phyloP scores from a whole-genome alignment of 192 early-diverging fungal genomes.

The Podila verticillata region DNA sequence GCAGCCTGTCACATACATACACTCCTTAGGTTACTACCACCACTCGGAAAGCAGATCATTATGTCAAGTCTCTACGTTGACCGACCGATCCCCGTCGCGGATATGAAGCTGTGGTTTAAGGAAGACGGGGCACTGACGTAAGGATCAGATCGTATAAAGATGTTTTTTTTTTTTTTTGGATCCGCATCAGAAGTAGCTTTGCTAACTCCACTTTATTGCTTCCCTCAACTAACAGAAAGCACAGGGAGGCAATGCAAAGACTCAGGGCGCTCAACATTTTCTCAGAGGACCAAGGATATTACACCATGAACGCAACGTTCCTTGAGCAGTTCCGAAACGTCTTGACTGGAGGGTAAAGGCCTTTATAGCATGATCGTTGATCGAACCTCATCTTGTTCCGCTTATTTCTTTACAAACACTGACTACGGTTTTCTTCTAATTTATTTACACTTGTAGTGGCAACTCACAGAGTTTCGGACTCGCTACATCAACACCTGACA shows the following conservation, averaged over 20 bases:
- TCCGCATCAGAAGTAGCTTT: no score
- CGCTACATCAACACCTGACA: slow-evolving; percentile 66
- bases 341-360: slow-evolving; percentile 76
- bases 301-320: slow-evolving; percentile 74
- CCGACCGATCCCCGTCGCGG: slow-evolving; percentile 63
- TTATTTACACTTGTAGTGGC: slow-evolving; percentile 61
- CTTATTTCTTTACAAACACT: background rate
- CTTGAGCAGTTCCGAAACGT: slow-evolving; percentile 74
- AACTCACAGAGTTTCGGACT: slow-evolving; percentile 90
- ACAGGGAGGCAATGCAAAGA: slow-evolving; percentile 73
- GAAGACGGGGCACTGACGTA: slow-evolving; percentile 36
- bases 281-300: slow-evolving; percentile 55
- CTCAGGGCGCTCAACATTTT: slow-evolving; percentile 79
- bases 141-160: slow-evolving; percentile 5
- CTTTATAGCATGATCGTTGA: background rate
- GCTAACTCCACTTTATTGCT: slow-evolving; percentile 4
- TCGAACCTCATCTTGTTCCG: background rate
- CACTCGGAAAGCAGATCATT: slow-evolving; percentile 87
- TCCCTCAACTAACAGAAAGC: slow-evolving; percentile 52
- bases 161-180: background rate
- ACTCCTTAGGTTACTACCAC: slow-evolving; percentile 72
- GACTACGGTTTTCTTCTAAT: background rate
- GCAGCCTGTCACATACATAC: no score
- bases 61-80: slow-evolving; percentile 88
- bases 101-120: slow-evolving; percentile 75